Percentiles rank a stretch among this genome's conserved stretches.
Evolutionary conservation across 257 asterid species (phyloP).

Genomic region (Jacaranda mimosifolia): DNA sequence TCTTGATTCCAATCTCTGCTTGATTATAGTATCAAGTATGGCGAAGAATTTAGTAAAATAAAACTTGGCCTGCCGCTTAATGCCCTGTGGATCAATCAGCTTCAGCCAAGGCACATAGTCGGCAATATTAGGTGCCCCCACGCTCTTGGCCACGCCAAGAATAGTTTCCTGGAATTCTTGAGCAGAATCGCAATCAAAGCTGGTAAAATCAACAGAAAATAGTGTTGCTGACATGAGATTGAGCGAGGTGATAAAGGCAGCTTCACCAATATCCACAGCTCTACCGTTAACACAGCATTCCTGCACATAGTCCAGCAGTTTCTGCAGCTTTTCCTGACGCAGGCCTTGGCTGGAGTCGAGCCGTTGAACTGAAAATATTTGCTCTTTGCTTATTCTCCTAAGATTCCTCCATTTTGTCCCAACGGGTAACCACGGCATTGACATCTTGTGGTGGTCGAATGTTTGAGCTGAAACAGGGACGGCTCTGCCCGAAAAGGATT

Average conservation of each 20-base stretch:
- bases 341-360: not conserved
- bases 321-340: not conserved
- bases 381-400: not conserved
- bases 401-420: not conserved
- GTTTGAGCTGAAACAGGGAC: not conserved
- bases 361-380: not conserved
- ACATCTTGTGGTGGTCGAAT: not conserved
- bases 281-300: not conserved
- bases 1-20: not conserved
- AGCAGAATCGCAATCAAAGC: not conserved
- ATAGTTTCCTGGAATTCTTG: not conserved
- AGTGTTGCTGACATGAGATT: not conserved
- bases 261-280: conserved; percentile 4
- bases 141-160: not conserved
- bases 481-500: not conserved
- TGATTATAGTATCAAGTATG: not conserved
- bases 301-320: not conserved
- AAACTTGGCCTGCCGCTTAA: not conserved
- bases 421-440: not conserved
- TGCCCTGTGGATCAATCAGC: not conserved
- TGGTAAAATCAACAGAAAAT: not conserved
- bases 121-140: not conserved
- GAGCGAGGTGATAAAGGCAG: not conserved
- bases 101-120: not conserved
- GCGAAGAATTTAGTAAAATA: not conserved